These are phyloP conservation scores for Lactarius sanguifluus DNA, from an alignment of 768 basidiomycete species.

Conservation along the genomic window DNA sequence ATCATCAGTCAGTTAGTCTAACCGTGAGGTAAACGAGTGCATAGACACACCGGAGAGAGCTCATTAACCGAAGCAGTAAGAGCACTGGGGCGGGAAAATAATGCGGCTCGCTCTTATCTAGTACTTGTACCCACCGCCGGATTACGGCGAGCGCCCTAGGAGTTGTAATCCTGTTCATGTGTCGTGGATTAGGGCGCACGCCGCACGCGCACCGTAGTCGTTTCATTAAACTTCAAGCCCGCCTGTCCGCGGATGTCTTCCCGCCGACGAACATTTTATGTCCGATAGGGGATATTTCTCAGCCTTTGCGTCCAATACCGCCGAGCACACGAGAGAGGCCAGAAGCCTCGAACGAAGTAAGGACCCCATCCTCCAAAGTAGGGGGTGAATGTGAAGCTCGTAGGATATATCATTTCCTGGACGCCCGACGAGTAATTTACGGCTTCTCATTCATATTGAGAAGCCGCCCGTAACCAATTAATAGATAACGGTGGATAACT, in stretches of 20 bases:
- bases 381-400: neutral
- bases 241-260: neutral
- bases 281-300: neutral
- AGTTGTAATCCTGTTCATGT: neutral
- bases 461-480: neutral
- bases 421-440: neutral
- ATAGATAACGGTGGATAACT: neutral
- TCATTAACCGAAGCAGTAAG: neutral
- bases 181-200: neutral
- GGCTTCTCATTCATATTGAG: neutral
- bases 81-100: neutral
- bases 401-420: neutral
- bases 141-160: neutral
- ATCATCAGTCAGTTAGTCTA: neutral
- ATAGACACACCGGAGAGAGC: neutral
- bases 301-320: neutral
- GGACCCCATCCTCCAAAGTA: neutral
- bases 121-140: neutral
- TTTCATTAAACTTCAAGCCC: neutral
- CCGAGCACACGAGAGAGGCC: neutral
- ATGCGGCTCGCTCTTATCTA: neutral
- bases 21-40: neutral
- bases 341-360: neutral
- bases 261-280: neutral
- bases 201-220: neutral